Base-by-base conservation (phyloP, 257 asterid genomes). In the Nicotiana knightiana region DNA sequence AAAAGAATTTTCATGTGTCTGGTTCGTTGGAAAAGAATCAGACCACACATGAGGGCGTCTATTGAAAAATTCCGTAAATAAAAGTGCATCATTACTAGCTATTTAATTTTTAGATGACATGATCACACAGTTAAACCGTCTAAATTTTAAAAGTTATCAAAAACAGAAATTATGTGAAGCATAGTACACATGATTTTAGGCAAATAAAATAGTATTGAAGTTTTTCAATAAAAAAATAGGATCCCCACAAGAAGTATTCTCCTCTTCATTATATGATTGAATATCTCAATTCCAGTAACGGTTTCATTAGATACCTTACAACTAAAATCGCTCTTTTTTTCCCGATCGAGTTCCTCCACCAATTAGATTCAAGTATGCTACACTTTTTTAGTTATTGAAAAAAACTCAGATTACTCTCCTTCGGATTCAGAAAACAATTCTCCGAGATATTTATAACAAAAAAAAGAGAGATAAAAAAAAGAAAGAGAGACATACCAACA, bases 401-500 rank as follows among this genome's bases (percentile, higher is more conserved):
- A 32, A 1, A 35, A 66, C 2, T 9, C 16, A 21, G 2, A 24
- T 1, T 39, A 39, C 1, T 62, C 35, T 9, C 39, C 3, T 53
- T 28, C 10, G 3, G 9, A 28, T 12, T 33, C 3, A 3, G 3
- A 33, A 32, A 66, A 66, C 1, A 37, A n/a, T 32, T 68, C 11
- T 18, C 46, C 30, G 30, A 2, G 6, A 39, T 3, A 2, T 32
- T 26, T 57, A 57, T 3, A 4, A 16, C 2, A 37, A 17, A 8
- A 67, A 33, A 32, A 7, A 66, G 0, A 66, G 55, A 10, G 16
- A 32, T 3, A 32, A 6, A 39, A 9, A 4, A 1, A 26, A 0
- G 15, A 3, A 10, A 24, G 26, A 48, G 6, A 16, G 6, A n/a
- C 86, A 5, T 87, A 93, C 97, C 97, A 6, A 93, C 97, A 28